Evolutionary conservation across 371 early-diverging fungal species (phyloP).

Genomic region (Chytridium lagenaria): DNA sequence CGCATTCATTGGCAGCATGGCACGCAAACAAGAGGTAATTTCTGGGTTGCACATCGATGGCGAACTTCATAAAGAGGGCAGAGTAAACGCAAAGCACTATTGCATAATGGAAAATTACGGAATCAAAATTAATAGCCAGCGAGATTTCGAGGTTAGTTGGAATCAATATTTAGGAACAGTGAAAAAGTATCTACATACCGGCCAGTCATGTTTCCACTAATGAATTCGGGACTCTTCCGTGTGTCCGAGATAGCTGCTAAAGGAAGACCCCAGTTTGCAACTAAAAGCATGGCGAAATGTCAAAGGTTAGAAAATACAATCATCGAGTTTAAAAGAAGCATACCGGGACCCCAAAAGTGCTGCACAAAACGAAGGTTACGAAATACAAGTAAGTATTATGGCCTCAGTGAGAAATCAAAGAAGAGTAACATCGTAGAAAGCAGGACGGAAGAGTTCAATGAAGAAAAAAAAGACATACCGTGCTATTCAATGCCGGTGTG

Average conservation of each 20-base stretch:
- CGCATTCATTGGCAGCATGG: slow-evolving; percentile 89
- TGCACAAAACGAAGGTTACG: slow-evolving; percentile 9
- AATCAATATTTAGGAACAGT: too few relatives aligned
- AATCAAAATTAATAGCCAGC: too few relatives aligned
- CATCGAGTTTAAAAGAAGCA: background rate
- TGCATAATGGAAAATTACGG: too few relatives aligned
- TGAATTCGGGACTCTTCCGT: slow-evolving; percentile 89
- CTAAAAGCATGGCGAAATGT: slow-evolving; percentile 50
- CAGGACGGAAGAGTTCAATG: too few relatives aligned
- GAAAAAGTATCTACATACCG: slow-evolving; percentile 55
- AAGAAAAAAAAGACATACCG: too few relatives aligned
- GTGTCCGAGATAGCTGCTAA: slow-evolving; percentile 92
- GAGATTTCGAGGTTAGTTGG: too few relatives aligned
- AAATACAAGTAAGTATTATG: background rate
- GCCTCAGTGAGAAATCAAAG: background rate
- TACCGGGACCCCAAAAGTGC: slow-evolving; percentile 92
- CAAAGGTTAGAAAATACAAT: slow-evolving; percentile 7
- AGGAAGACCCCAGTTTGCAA: slow-evolving; percentile 98
- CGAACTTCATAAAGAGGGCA: slow-evolving; percentile 93
- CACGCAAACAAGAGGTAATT: slow-evolving; percentile 92
- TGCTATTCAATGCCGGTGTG: too few relatives aligned
- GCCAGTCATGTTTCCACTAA: slow-evolving; percentile 94
- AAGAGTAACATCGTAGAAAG: background rate
- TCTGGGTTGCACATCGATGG: slow-evolving; percentile 88
- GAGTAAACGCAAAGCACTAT: slow-evolving; percentile 74